Evolutionary conservation across 2,329 filamentous ascomycete species (phyloP), one percentile per base, ranked within the genome.

Genomic region (Cercospora brassicicola): DNA sequence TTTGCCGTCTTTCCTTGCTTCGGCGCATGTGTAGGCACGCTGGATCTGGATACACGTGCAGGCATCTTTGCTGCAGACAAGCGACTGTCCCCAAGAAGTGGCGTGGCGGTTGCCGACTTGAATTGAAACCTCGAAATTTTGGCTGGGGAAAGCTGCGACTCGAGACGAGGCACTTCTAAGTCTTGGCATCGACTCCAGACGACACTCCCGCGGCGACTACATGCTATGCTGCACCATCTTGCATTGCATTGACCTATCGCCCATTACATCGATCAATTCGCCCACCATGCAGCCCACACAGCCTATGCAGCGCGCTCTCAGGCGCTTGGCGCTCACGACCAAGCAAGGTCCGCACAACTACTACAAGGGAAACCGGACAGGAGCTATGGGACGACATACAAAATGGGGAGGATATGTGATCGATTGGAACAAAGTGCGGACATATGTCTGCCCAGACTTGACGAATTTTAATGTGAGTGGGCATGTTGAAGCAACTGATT

Each of bases 311-410:
- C 84, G 88, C 78, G 86, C 87, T 67, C 87, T 93, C 76, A 87
- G 89, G 81, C 93, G 94, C 77, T 84, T 94, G 67, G 86, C 87
- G 63, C 87, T 99, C 77, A 97, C 92, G 11, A 96, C 94, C 73
- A 99, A 99, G 83, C 90, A 95, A 81, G 90, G 94, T 79, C 91
- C 91, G 79, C 92, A 93, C 78, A 94, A 94, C 74, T 99, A 90
- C 88, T 99, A 99, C 88, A 98, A 98, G 86, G 95, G 95, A 78
- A 97, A 91, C 76, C 87, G 94, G 57, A 90, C 93, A 0, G 95
- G 95, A 1, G 89, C 91, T 51, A 93, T 96, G 89, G 95, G 95
- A 79, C 82, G 84, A 13, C 92, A 96, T 82, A 94, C 91, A 64
- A 91, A 91, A 79, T 88, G 89, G 78, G 95, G 94, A 80, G 90